Evolutionary conservation across 2,329 filamentous ascomycete genomes (phyloP), one percentile per base, ranked within the genome.

Genomic region (Colletotrichum navitas): DNA sequence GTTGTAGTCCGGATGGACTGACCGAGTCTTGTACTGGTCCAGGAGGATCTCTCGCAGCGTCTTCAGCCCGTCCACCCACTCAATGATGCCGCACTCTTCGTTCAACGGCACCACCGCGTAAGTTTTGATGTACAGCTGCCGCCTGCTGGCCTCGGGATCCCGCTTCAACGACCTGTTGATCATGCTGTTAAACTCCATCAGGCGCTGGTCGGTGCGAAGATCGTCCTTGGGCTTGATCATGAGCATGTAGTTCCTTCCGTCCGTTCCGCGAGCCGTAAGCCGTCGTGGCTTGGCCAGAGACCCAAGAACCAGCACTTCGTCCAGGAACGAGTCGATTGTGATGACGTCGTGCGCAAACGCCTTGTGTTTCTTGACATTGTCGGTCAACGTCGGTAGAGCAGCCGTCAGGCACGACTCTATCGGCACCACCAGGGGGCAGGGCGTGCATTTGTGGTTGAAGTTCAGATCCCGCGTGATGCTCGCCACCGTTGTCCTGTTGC

Each of bases 181-280:
- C 89, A 98, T 96, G 56, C 92, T 91, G 80, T 98, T 99, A 85
- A 99, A 99, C 79, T 99, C 97, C 95, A 99, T 99, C 26, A 99
- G 90, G 63, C 96, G 94, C 80, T 98, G 95, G 77, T 99, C 97
- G 75, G 97, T 99, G 62, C 96, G 92, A 32, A 99, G 88, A 80
- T 99, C 97, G 79, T 99, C 96, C 80, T 98, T 98, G 11, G 96
- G 97, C 79, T 99, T 99, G 85, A 97, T 97, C 67, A 99, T 87
- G 10, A 99, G 89, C 74, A 94, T 93, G 80, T 99, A 99, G 24
- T 88, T 87, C 70, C 92, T 92, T 10, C 97, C 96, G 81, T 99
- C 94, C 0, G 93, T 95, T 0, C 95, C 96, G 66, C 93, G 89
- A 8, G 96, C 93, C 21, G 91, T 96, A 66, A 99, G 89, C 76